These are phyloP conservation scores for Ophiostoma ips DNA, from an alignment of 2,329 filamentous ascomycete species.

Conservation along the genomic window DNA sequence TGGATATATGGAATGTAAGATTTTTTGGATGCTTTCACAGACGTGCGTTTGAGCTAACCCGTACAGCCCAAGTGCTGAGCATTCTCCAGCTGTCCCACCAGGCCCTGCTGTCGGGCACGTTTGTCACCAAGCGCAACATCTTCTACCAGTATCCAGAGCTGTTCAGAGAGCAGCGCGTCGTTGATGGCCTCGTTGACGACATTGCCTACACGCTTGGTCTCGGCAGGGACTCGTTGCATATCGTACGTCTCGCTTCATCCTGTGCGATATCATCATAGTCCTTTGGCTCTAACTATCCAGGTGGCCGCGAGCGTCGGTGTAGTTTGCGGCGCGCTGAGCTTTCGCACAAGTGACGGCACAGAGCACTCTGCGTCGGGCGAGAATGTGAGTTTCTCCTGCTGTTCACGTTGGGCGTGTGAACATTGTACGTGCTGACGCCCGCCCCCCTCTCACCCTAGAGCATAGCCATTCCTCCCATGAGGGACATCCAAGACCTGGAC, in stretches of 20 bases:
- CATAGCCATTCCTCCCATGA: slow-evolving; percentile 41
- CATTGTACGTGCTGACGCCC: background rate
- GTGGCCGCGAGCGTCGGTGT: slow-evolving; percentile 62
- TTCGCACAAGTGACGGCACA: slow-evolving; percentile 21
- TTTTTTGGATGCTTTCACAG: background rate
- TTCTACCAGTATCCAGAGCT: slow-evolving; percentile 65
- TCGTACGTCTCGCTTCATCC: slow-evolving; percentile 32
- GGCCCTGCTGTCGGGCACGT: slow-evolving; percentile 37
- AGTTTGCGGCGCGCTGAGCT: slow-evolving; percentile 42
- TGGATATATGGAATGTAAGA: background rate
- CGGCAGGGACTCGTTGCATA: slow-evolving; percentile 50
- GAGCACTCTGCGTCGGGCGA: slow-evolving; percentile 2
- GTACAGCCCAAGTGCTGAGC: slow-evolving; percentile 39
- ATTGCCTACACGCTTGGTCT: slow-evolving; percentile 56
- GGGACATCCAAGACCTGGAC: slow-evolving; percentile 34
- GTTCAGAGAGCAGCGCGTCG: slow-evolving; percentile 53
- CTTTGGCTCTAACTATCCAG: slow-evolving; percentile 24
- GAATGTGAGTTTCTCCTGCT: background rate
- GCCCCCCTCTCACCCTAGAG: too few species aligned
- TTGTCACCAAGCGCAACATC: slow-evolving; percentile 58
- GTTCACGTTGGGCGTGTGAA: too few species aligned
- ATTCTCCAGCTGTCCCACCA: slow-evolving; percentile 47
- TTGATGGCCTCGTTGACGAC: slow-evolving; percentile 62
- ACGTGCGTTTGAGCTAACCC: background rate
- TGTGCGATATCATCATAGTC: too few species aligned